Evolutionary conservation across 164 flowering plant species (phyloP).

Genomic region (Annona squamosa): DNA sequence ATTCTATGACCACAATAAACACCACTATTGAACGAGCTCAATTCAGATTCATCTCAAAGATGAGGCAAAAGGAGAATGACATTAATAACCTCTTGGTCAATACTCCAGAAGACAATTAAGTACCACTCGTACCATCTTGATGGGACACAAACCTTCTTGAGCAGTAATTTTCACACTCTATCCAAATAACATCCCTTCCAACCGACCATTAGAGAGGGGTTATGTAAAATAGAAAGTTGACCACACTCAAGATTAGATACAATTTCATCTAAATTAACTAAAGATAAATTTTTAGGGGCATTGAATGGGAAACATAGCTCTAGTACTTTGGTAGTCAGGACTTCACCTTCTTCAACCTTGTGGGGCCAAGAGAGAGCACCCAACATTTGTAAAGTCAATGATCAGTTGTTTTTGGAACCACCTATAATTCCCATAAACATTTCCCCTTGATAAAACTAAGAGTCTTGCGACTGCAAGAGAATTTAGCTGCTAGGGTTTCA

Average conservation of each 20-base stretch:
- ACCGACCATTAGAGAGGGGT: conserved; percentile 96
- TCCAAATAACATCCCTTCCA: conserved; percentile 92
- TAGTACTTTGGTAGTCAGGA: conserved; percentile 60
- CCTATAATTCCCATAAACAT: conserved; percentile 55
- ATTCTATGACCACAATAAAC: conserved; percentile 42
- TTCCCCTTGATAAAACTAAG: conserved; percentile 51
- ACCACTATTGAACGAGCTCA: conserved; percentile 1
- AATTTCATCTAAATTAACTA: conserved; percentile 36
- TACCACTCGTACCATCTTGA: conserved; percentile 40
- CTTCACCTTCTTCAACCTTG: conserved; percentile 57
- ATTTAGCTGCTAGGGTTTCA: too few relatives aligned
- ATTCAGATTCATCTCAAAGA: background rate
- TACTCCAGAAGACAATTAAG: conserved; percentile 79
- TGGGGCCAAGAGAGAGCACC: conserved; percentile 66
- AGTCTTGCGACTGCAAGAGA: conserved; percentile 2
- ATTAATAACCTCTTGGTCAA: conserved; percentile 75
- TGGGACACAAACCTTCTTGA: background rate
- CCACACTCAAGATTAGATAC: conserved; percentile 57
- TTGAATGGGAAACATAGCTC: conserved; percentile 85
- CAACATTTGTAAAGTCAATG: conserved; percentile 71
- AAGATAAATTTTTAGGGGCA: conserved; percentile 43
- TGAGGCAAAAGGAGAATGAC: background rate
- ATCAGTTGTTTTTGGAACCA: conserved; percentile 75
- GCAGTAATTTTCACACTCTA: conserved; percentile 81
- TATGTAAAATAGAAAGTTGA: conserved; percentile 38